Base-by-base conservation (phyloP, 2,329 filamentous ascomycete genomes). In the Colletotrichum horii region DNA sequence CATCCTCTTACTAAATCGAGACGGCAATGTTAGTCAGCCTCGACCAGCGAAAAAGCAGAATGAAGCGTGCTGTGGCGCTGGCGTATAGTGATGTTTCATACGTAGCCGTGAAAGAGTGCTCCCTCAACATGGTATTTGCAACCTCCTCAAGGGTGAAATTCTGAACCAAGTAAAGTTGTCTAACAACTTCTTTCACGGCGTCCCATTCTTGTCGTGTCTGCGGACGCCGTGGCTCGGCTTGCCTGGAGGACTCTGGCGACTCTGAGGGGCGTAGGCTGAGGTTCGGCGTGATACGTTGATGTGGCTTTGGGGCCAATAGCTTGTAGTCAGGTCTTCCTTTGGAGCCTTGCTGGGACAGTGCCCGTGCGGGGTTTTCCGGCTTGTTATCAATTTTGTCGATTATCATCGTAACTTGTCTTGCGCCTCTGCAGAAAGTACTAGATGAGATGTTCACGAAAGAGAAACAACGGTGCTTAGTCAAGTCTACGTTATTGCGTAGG, bases 211-310 rank as follows among this genome's bases (percentile, higher is more conserved):
- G n/a, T 3, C 11, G 43, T 2, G 43, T 52, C n/a, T 52, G 43
- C 6, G 43, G 43, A 0, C 43, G 43, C 43, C 43, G 43, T 52
- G n/a, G 43, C 6, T 52, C 43, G 14, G 11, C 43, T 22, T 52
- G n/a, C 14, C 6, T 4, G 0, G 43, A 52, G 2, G 11, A 22
- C 0, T 12, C n/a, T 3, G n/a, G 11, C 6, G n/a, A 8, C 11
- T 52, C 6, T 6, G 2, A 14, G 6, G 11, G 11, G 3, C 43
- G 43, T 0, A 14, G n/a, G 43, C 43, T 22, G 0, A 52, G n/a
- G 11, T 0, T 22, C 6, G 43, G n/a, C 22, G n/a, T 4, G 5
- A 14, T 4, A 12, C 43, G n/a, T 52, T 52, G 43, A 52, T 22
- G n/a, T 22, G 43, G n/a, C 11, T 22, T 52, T 0, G 43, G 43